phyloP scores from a whole-genome alignment of 2,329 filamentous ascomycete species.

The Ceratocystis ficicola region DNA sequence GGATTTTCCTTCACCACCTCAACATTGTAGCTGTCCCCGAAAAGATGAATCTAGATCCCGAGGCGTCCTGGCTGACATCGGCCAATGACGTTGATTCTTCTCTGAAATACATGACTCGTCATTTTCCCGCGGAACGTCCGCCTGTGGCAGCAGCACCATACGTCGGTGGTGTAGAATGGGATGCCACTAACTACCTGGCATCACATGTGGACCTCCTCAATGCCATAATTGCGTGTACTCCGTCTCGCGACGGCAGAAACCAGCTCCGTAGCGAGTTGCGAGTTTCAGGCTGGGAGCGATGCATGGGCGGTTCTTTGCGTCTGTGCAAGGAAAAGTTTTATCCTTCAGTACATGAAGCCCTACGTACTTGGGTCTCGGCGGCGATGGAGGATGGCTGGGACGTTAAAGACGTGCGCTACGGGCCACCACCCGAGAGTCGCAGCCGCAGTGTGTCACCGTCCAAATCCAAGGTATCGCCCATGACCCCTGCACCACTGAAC shows the following conservation, averaged over 20 bases:
- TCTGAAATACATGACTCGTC: conserved; percentile 47
- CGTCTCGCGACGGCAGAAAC: conserved; percentile 59
- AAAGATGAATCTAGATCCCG: conserved; percentile 21
- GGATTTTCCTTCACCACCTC: conserved; percentile 93
- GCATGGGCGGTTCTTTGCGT: conserved; percentile 70
- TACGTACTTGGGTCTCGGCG: conserved; percentile 82
- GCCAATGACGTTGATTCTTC: conserved; percentile 31
- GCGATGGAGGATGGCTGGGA: conserved; percentile 83
- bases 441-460: conserved; percentile 21
- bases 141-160: conserved; percentile 92
- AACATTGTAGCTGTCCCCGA: conserved; percentile 65
- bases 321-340: conserved; percentile 98
- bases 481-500: conserved; percentile 16
- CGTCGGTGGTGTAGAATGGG: conserved; percentile 96
- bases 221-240: conserved; percentile 71
- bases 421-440: conserved; percentile 38
- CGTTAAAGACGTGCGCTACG: conserved; percentile 65
- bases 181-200: conserved; percentile 91
- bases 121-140: conserved; percentile 76
- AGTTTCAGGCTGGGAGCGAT: conserved; percentile 81
- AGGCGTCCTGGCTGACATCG: conserved; percentile 28
- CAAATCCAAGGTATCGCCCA: conserved; percentile 17
- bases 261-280: conserved; percentile 61
- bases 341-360: conserved; percentile 73
- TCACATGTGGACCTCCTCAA: conserved; percentile 89